Percentiles rank a stretch among this genome's conserved stretches.
Conservation (phyloP, 2,329 filamentous ascomycete genomes). For the Cladosporium phlei region DNA sequence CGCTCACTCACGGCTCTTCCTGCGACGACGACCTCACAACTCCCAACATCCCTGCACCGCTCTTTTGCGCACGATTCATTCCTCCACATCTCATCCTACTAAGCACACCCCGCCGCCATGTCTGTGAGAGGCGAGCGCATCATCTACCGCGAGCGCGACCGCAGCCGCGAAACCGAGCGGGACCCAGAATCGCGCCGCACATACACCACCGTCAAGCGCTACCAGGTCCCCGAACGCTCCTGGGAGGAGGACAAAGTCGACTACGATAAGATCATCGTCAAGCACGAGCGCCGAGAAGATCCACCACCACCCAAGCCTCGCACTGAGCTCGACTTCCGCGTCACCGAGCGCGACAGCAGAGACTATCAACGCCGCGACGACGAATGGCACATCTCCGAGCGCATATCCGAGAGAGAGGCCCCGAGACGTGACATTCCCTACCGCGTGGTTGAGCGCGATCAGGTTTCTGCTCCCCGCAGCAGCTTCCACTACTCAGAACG, state of each 20-base stretch:
- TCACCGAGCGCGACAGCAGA: conserved; percentile 21
- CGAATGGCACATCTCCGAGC: conserved; percentile 37
- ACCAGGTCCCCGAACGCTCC: conserved; percentile 48
- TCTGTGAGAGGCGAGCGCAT: conserved; percentile 35
- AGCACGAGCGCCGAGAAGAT: conserved; percentile 32
- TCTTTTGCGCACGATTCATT: too few relatives aligned
- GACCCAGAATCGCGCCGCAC: conserved; percentile 33
- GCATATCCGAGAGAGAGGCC: conserved; percentile 29
- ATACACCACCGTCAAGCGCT: conserved; percentile 57
- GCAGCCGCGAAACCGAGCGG: conserved; percentile 43
- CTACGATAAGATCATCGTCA: conserved; percentile 47
- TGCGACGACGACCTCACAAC: too few relatives aligned
- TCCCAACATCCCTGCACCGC: not conserved
- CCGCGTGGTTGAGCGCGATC: conserved; percentile 30
- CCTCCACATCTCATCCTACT: too few relatives aligned
- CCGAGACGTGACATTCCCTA: conserved; percentile 30
- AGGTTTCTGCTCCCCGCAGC: conserved; percentile 22
- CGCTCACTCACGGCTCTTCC: not conserved
- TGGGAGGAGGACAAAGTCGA: conserved; percentile 34
- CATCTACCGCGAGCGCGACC: conserved; percentile 42
- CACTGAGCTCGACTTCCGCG: conserved; percentile 25
- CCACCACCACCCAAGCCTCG: conserved; percentile 16
- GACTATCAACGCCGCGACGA: conserved; percentile 22
- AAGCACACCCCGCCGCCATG: conserved; percentile 30
- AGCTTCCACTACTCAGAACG: conserved; percentile 37